Conservation (phyloP, 1,139 yeast species). For the Hemisphaericaspora xylofermentans region DNA sequence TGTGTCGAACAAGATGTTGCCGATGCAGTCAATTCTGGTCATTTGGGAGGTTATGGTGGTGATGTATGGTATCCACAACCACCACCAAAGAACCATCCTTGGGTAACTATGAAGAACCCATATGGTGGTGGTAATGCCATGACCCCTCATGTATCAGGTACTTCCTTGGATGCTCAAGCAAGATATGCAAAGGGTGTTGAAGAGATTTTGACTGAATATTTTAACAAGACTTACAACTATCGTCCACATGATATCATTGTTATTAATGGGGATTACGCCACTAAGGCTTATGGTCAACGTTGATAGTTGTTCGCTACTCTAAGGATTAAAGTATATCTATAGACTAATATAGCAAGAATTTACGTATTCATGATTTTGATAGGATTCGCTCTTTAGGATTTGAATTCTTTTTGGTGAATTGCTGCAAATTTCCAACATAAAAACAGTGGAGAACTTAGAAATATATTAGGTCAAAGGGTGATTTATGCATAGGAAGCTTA, state of each 20-base stretch:
- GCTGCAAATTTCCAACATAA: too few relatives aligned
- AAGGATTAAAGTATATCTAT: too few relatives aligned
- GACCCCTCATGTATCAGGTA: constrained; percentile 83
- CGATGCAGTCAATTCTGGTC: constrained; percentile 68
- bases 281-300: constrained; percentile 49
- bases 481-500: too few relatives aligned
- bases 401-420: background rate
- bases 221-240: constrained; percentile 62
- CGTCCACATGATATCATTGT: constrained; percentile 74
- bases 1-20: constrained; percentile 73
- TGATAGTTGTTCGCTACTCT: background rate
- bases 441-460: too few relatives aligned
- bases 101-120: constrained; percentile 68
- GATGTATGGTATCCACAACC: constrained; percentile 86
- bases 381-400: background rate
- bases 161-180: constrained; percentile 76
- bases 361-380: too few relatives aligned
- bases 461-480: too few relatives aligned
- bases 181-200: constrained; percentile 73
- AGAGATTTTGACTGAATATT: constrained; percentile 61
- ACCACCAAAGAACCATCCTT: constrained; percentile 73
- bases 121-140: constrained; percentile 79
- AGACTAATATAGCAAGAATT: background rate
- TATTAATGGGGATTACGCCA: constrained; percentile 69
- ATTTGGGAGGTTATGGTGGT: constrained; percentile 77